phyloP scores from a whole-genome alignment of 176 grass and related monocot genomes.

The Eragrostis curvula region DNA sequence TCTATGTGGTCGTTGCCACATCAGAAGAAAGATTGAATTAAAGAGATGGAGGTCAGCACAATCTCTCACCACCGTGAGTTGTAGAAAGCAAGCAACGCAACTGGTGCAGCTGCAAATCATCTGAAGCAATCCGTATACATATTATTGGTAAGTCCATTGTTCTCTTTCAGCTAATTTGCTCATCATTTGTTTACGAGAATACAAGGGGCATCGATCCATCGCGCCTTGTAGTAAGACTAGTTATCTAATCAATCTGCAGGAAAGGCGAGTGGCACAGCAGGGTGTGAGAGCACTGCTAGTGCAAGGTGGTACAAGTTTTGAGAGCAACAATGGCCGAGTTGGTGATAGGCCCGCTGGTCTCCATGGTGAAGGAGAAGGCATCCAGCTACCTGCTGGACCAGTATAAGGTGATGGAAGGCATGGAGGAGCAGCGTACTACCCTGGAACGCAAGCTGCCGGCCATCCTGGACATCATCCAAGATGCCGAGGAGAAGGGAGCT shows the following conservation, averaged over 20 bases:
- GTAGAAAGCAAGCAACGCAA: too few relatives aligned
- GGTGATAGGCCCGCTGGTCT: background rate
- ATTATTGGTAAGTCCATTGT: background rate
- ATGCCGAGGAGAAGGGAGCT: constrained; percentile 11
- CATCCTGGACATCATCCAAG: constrained; percentile 1
- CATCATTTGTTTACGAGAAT: background rate
- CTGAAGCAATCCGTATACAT: background rate
- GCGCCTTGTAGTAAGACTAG: background rate
- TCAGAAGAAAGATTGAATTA: too few relatives aligned
- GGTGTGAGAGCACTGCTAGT: background rate
- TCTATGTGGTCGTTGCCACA: too few relatives aligned
- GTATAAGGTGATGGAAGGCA: constrained; percentile 10
- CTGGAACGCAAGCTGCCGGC: background rate
- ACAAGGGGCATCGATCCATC: background rate
- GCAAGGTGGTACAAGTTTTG: background rate
- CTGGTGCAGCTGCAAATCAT: background rate
- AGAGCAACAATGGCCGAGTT: background rate
- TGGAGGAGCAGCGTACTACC: background rate
- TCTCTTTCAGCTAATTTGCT: background rate
- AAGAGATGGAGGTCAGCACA: too few relatives aligned
- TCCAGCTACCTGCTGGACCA: constrained; percentile 2
- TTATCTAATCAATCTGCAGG: background rate
- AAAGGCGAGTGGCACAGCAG: background rate
- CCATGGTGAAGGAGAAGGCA: background rate
- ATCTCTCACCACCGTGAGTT: too few relatives aligned